These are phyloP conservation scores for Eurotiales sp. DNA, from an alignment of 2,329 filamentous ascomycete genomes.

Conservation along the genomic window DNA sequence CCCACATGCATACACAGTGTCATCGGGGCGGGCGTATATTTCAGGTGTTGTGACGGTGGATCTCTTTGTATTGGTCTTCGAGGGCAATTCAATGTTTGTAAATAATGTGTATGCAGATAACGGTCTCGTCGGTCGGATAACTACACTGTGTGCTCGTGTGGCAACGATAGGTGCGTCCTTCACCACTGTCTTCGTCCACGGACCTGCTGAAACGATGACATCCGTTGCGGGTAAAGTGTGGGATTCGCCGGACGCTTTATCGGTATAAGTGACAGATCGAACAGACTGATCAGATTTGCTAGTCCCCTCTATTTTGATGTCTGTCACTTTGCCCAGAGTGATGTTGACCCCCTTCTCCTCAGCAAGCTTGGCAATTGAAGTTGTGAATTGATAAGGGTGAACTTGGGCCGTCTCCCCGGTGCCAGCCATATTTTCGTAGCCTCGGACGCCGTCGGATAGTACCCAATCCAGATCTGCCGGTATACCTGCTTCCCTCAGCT, in stretches of 20 bases:
- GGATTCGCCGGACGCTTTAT: slow-evolving; percentile 48
- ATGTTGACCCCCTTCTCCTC: slow-evolving; percentile 65
- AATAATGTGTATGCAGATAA: slow-evolving; percentile 58
- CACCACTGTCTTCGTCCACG: slow-evolving; percentile 56
- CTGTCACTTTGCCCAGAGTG: slow-evolving; percentile 64
- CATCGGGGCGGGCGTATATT: slow-evolving; percentile 85
- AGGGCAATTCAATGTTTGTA: slow-evolving; percentile 74
- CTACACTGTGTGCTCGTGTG: slow-evolving; percentile 61
- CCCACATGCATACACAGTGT: slow-evolving; percentile 90
- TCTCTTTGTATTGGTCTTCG: slow-evolving; percentile 33
- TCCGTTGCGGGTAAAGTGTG: slow-evolving; percentile 56
- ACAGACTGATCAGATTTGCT: slow-evolving; percentile 37
- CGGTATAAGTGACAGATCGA: slow-evolving; percentile 60
- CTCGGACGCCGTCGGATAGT: slow-evolving; percentile 59
- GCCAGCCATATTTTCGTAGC: slow-evolving; percentile 81
- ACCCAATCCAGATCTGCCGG: slow-evolving; percentile 85
- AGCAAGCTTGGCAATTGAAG: slow-evolving; percentile 73
- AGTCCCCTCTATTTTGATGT: slow-evolving; percentile 55
- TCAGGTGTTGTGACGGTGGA: slow-evolving; percentile 77
- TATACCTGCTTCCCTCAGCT: slow-evolving; percentile 57
- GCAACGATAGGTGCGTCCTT: slow-evolving; percentile 56
- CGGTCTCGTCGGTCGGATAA: slow-evolving; percentile 54
- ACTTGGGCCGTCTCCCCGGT: slow-evolving; percentile 84
- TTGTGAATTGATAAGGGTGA: slow-evolving; percentile 88
- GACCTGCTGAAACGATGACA: slow-evolving; percentile 58